Evolutionary conservation across 345 rosid species (phyloP).

Genomic region (Populus alba): DNA sequence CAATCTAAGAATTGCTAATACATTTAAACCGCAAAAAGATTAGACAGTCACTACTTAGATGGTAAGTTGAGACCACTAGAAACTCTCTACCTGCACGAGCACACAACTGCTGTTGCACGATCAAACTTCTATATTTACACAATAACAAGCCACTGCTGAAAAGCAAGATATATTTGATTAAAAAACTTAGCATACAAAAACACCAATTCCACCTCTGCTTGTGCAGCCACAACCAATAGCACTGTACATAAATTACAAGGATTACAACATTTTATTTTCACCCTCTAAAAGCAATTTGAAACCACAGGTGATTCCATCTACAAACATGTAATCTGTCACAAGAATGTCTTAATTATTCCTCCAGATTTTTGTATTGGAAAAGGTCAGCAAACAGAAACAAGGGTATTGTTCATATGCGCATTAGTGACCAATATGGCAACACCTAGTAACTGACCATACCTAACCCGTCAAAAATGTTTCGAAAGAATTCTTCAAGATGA

Average conservation of each 20-base stretch:
- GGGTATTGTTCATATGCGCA: constrained; percentile 8
- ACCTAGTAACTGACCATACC: constrained; percentile 19
- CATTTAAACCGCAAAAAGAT: too few relatives aligned
- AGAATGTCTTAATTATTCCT: constrained; percentile 23
- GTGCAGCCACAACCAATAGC: constrained; percentile 16
- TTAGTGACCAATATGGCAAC: background rate
- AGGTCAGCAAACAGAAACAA: constrained; percentile 21
- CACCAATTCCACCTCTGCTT: constrained; percentile 13
- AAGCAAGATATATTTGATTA: background rate
- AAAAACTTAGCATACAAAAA: background rate
- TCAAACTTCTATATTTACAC: background rate
- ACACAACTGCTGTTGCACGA: background rate
- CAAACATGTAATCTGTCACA: constrained; percentile 32
- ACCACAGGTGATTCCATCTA: constrained; percentile 30
- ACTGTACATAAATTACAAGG: constrained; percentile 44
- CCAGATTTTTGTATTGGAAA: constrained; percentile 13
- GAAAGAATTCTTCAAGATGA: constrained; percentile 31
- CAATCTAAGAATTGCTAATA: too few relatives aligned
- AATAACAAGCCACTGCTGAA: background rate
- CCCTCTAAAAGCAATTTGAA: constrained; percentile 24
- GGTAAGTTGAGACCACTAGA: background rate
- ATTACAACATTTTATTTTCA: constrained; percentile 22
- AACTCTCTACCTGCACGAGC: background rate
- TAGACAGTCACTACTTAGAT: too few relatives aligned
- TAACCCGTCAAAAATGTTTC: constrained; percentile 26